phyloP scores from a whole-genome alignment of 345 rosid genomes.

The Leavenworthia alabamica region DNA sequence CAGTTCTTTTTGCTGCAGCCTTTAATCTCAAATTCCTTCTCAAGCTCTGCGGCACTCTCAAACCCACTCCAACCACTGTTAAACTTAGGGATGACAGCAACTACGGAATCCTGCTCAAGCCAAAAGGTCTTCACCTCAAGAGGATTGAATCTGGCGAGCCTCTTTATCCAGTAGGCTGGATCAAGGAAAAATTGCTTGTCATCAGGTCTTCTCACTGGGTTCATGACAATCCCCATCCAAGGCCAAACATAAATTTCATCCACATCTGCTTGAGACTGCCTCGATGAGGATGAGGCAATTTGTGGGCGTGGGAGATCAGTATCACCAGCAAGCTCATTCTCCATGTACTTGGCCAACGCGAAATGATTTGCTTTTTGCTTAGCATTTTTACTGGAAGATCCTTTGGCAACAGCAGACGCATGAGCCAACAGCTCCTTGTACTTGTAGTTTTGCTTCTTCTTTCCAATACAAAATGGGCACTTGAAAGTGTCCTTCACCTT shows the following conservation, averaged over 20 bases:
- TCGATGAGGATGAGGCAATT: not conserved
- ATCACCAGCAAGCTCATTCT: conserved; percentile 52
- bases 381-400: conserved; percentile 63
- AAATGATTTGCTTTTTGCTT: conserved; percentile 71
- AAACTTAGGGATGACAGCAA: conserved; percentile 49
- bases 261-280: conserved; percentile 18
- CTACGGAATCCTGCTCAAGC: conserved; percentile 34
- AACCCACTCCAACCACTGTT: conserved; percentile 54
- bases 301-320: conserved; percentile 26
- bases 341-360: conserved; percentile 63
- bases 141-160: conserved; percentile 50
- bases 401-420: conserved; percentile 81
- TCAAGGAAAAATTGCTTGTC: conserved; percentile 28
- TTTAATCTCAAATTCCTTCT: conserved; percentile 44
- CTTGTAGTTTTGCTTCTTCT: conserved; percentile 82
- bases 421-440: conserved; percentile 73
- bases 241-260: conserved; percentile 65
- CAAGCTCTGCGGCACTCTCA: conserved; percentile 48
- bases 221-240: conserved; percentile 68
- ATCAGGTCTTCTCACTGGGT: conserved; percentile 29
- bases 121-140: conserved; percentile 41
- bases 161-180: conserved; percentile 48
- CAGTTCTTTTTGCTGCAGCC: conserved; percentile 52
- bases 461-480: conserved; percentile 85
- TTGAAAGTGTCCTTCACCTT: conserved; percentile 52